These are phyloP conservation scores for Inonotus obliquus DNA, from an alignment of 1,284 basidiomycete genomes.

Conservation along the genomic window DNA sequence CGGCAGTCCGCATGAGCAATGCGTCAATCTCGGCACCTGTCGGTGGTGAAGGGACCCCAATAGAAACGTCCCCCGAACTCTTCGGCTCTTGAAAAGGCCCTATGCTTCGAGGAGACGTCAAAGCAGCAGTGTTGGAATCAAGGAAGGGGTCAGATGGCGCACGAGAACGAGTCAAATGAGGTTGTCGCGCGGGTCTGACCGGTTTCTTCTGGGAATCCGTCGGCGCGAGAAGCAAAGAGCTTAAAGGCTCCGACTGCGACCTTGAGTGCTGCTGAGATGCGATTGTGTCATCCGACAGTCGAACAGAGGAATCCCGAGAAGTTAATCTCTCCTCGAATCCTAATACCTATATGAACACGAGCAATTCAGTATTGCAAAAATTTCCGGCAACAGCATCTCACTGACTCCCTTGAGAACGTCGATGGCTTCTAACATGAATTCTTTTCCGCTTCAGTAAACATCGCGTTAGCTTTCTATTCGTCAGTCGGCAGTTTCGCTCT, in stretches of 20 bases:
- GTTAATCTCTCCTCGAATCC: constrained; percentile 21
- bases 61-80: not conserved
- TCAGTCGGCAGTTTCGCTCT: constrained; percentile 18
- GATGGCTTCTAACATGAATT: constrained; percentile 79
- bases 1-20: constrained; percentile 9
- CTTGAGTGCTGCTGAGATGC: constrained; percentile 44
- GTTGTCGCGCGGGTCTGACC: constrained; percentile 35
- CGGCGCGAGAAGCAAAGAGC: constrained; percentile 32
- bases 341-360: constrained; percentile 18
- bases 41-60: constrained; percentile 3
- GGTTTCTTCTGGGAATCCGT: constrained; percentile 34
- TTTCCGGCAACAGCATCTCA: constrained; percentile 22
- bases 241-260: constrained; percentile 47
- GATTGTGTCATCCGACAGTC: constrained; percentile 26
- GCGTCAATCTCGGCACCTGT: constrained; percentile 12
- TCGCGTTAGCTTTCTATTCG: constrained; percentile 15
- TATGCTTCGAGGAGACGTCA: constrained; percentile 50
- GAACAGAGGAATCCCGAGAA: constrained; percentile 10
- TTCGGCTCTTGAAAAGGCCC: not conserved
- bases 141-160: constrained; percentile 77
- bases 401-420: constrained; percentile 77
- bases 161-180: constrained; percentile 55
- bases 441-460: constrained; percentile 56
- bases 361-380: not conserved
- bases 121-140: constrained; percentile 57